Conservation (phyloP, 257 asterid genomes). For the Solanum medicagineum region DNA sequence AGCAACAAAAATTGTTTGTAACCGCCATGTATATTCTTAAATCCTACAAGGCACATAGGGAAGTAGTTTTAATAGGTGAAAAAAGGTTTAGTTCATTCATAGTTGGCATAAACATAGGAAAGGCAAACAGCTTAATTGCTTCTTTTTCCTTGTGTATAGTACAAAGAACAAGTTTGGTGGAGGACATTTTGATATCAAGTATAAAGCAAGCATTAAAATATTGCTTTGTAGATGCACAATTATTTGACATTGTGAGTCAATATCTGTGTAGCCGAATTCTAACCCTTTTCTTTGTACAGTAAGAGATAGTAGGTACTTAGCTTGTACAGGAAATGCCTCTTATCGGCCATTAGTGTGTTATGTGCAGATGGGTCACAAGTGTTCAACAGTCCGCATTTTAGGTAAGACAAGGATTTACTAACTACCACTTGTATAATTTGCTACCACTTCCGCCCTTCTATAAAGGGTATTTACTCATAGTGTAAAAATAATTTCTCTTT, state of each 20-base stretch:
- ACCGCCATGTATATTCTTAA: constrained; percentile 2
- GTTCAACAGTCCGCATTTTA: neutral
- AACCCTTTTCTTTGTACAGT: neutral
- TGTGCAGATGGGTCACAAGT: neutral
- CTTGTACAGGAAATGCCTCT: neutral
- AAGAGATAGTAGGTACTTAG: neutral
- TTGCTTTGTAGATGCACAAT: neutral
- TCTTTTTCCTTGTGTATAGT: neutral
- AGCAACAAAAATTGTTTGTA: neutral
- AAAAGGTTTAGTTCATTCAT: neutral
- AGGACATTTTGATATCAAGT: neutral
- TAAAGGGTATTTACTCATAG: too few relatives aligned
- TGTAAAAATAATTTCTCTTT: too few relatives aligned
- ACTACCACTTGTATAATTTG: neutral
- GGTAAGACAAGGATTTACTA: neutral
- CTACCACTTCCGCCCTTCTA: neutral
- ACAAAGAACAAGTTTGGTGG: neutral
- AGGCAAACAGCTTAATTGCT: neutral
- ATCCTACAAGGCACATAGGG: neutral
- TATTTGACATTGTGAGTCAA: neutral
- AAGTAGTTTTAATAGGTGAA: neutral
- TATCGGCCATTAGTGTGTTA: neutral
- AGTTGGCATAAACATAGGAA: neutral
- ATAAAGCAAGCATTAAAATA: neutral
- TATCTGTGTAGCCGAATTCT: neutral